Evolutionary conservation across 2,329 filamentous ascomycete genomes (phyloP), one percentile per base, ranked within the genome.

Genomic region (Cadophora gregata): DNA sequence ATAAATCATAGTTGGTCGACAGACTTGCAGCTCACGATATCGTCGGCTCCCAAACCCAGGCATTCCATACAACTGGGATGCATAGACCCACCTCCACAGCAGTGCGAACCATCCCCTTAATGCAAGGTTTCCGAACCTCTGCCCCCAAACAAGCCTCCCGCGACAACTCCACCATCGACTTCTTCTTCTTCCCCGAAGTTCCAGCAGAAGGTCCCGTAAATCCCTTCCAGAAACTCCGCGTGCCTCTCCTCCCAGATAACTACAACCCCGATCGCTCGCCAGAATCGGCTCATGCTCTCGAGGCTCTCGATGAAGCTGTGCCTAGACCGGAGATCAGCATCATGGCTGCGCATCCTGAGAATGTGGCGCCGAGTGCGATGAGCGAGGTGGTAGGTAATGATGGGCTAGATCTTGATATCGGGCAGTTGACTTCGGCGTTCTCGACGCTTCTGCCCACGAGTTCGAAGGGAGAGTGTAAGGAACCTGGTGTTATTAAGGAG

Each of bases 181-280:
- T 80, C 75, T 80, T 83, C 68, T 77, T 86, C 67, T 81, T 90
- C 64, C 87, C 87, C 29, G 76, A 79, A 65, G 76, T 82, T 14
- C 77, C 79, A 59, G 73, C 77, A 53, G 68, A 76, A 55, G 59
- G 63, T 6, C 65, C 71, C 2, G 19, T 9, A 7, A 69, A 71
- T 59, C 72, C 77, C 16, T 79, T 80, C 72, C 72, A 75, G 48
- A 75, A 79, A 67, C 80, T 86, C 59, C 86, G 85, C 70, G 83
- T 89, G 38, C 87, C 87, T 36, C 80, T 89, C 6, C 81, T 89
- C 10, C 86, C 87, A 14, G 87, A 89, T 78, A 87, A 85, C 80
- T 86, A 83, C 77, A 70, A 42, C 14, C 75, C 75, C 3, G 71
- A 76, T 61, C 69, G 75, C 6, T 72, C 70, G 8, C 60, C 71